phyloP scores from a whole-genome alignment of 2,329 filamentous ascomycete species.

The Xylariaceae sp. region DNA sequence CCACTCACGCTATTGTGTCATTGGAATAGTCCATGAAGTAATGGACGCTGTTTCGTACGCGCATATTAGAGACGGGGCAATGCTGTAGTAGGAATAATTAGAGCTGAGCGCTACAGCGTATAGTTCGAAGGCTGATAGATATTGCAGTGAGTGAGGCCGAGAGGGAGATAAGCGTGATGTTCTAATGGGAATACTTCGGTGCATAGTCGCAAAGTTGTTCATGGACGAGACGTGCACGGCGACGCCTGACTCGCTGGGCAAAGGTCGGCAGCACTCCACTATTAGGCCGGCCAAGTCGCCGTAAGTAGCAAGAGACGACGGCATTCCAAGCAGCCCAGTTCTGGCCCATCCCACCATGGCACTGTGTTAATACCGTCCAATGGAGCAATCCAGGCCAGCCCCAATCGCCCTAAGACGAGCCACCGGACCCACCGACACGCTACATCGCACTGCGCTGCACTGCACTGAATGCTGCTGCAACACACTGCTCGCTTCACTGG shows the following conservation, averaged over 20 bases:
- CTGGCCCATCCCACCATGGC: constrained; percentile 29
- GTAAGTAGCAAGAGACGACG: constrained; percentile 36
- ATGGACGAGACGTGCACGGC: constrained; percentile 30
- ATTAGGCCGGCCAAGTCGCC: constrained; percentile 43
- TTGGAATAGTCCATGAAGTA: neutral
- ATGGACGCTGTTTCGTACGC: neutral
- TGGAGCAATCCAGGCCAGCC: neutral
- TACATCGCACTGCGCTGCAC: constrained; percentile 2
- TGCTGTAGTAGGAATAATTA: neutral
- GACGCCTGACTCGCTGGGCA: constrained; percentile 39
- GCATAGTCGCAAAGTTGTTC: constrained; percentile 6
- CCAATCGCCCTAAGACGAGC: constrained; percentile 10
- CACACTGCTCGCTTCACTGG: constrained; percentile 18
- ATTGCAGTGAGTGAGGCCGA: no score
- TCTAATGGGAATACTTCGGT: constrained; percentile 20
- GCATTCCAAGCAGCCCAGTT: constrained; percentile 28
- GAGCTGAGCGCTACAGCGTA: constrained; percentile 7
- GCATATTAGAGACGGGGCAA: neutral
- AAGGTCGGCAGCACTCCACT: constrained; percentile 42
- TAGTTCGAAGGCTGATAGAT: no score
- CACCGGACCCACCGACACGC: constrained; percentile 26
- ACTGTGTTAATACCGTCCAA: constrained; percentile 20
- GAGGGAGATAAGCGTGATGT: constrained; percentile 11
- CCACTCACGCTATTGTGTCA: no score
- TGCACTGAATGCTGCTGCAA: neutral